phyloP scores from a whole-genome alignment of 2,329 filamentous ascomycete species.

The Beauveria brongniartii region DNA sequence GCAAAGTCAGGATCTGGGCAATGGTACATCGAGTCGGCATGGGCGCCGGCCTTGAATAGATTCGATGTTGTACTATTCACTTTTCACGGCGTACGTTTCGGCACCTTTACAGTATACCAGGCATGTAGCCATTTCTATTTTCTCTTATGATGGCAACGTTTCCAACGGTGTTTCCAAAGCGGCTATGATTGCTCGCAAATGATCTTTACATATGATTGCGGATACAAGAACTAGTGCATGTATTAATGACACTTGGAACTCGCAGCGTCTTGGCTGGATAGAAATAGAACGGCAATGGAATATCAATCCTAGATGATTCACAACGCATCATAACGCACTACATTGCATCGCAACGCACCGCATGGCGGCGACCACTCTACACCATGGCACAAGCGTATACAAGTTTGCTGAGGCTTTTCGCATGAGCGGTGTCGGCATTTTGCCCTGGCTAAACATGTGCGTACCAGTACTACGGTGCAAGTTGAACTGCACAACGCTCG shows the following conservation, averaged over 20 bases:
- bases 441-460: not conserved
- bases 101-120: not conserved
- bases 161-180: not conserved
- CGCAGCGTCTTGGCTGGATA: not conserved
- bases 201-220: not conserved
- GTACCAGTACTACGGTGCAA: not conserved
- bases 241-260: not conserved
- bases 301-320: not conserved
- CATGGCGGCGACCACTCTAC: not conserved
- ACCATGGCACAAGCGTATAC: not conserved
- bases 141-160: not conserved
- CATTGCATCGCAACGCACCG: not conserved
- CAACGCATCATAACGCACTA: not conserved
- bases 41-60: not conserved
- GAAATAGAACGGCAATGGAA: not conserved
- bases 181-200: not conserved
- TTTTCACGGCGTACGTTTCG: conserved; percentile 4
- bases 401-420: not conserved
- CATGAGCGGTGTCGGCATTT: not conserved
- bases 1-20: conserved; percentile 21
- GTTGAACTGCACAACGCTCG: too few species aligned
- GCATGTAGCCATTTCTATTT: not conserved
- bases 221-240: conserved; percentile 1
- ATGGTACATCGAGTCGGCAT: not conserved
- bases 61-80: not conserved